phyloP scores from a whole-genome alignment of 192 early-diverging fungal genomes.

The Coemansia sp. region DNA sequence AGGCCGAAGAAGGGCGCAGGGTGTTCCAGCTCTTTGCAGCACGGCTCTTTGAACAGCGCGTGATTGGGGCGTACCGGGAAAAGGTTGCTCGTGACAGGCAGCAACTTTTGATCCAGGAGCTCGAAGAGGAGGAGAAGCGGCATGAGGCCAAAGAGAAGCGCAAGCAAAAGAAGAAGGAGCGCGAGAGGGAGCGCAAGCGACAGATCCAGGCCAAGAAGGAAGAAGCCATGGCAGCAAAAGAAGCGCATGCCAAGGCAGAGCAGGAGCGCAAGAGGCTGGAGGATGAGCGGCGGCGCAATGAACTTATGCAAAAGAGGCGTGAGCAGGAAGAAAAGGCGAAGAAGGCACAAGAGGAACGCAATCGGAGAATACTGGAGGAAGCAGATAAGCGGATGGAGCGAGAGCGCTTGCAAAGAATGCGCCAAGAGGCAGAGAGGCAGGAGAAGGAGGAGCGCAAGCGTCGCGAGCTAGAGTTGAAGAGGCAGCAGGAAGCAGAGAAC shows the following conservation, averaged over 20 bases:
- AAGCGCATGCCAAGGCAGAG: constrained; percentile 22
- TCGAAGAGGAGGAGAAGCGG: constrained; percentile 79
- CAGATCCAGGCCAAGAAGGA: constrained; percentile 41
- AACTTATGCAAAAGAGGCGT: constrained; percentile 9
- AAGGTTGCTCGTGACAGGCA: constrained; percentile 89
- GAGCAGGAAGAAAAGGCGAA: constrained; percentile 15
- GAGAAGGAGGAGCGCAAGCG: constrained; percentile 6
- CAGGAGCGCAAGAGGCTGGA: constrained; percentile 31
- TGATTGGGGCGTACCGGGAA: constrained; percentile 89
- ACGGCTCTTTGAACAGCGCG: constrained; percentile 95
- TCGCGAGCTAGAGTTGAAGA: constrained; percentile 4
- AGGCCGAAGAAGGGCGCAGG: constrained; percentile 87
- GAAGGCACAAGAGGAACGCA: constrained; percentile 43
- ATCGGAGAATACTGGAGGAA: constrained; percentile 38
- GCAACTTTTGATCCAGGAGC: constrained; percentile 78
- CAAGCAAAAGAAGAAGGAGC: constrained; percentile 69
- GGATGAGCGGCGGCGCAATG: constrained; percentile 9
- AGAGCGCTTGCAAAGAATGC: constrained; percentile 19
- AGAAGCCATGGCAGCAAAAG: constrained; percentile 30
- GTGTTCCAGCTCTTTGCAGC: constrained; percentile 98
- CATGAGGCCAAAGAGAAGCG: constrained; percentile 58
- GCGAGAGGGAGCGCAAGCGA: constrained; percentile 56
- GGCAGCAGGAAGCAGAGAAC: constrained; percentile 4
- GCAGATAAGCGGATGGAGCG: constrained; percentile 38
- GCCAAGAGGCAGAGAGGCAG: constrained; percentile 15